Percentiles rank a stretch among this genome's conserved stretches.
Conservation (phyloP, 768 basidiomycete species). For the Boletus sp. region DNA sequence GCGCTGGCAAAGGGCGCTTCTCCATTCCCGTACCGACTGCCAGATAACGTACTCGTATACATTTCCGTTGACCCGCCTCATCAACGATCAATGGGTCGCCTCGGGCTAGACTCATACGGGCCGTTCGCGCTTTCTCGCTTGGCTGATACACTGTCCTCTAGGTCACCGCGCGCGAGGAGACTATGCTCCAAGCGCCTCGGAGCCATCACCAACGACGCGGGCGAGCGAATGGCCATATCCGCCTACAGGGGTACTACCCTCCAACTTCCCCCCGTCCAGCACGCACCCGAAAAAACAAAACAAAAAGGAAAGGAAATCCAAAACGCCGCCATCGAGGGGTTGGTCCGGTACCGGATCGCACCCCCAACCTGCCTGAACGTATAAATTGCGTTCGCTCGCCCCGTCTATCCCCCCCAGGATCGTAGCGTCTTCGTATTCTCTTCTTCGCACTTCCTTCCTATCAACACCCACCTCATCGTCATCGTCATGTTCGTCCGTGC, state of each 20-base stretch:
- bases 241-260: not conserved
- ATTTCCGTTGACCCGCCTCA: slow-evolving; percentile 3
- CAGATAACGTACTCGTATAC: slow-evolving; percentile 14
- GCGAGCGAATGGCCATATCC: slow-evolving; percentile 14
- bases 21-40: slow-evolving; percentile 7
- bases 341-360: slow-evolving; percentile 2
- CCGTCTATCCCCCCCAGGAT: not conserved
- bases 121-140: slow-evolving; percentile 4
- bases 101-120: not conserved
- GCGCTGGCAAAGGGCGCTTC: slow-evolving; percentile 5
- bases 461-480: no score
- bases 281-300: slow-evolving; percentile 9
- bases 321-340: slow-evolving; percentile 13
- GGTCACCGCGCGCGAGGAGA: not conserved
- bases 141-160: slow-evolving; percentile 5
- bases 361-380: slow-evolving; percentile 1
- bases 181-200: not conserved
- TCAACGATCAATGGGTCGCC: not conserved
- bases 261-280: not conserved
- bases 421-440: not conserved
- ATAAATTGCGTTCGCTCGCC: slow-evolving; percentile 6
- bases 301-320: slow-evolving; percentile 1
- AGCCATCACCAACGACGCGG: not conserved
- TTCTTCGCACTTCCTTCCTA: not conserved
- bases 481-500: slow-evolving; percentile 14